phyloP scores from a whole-genome alignment of 2,329 filamentous ascomycete species.

The Botrytis deweyae region DNA sequence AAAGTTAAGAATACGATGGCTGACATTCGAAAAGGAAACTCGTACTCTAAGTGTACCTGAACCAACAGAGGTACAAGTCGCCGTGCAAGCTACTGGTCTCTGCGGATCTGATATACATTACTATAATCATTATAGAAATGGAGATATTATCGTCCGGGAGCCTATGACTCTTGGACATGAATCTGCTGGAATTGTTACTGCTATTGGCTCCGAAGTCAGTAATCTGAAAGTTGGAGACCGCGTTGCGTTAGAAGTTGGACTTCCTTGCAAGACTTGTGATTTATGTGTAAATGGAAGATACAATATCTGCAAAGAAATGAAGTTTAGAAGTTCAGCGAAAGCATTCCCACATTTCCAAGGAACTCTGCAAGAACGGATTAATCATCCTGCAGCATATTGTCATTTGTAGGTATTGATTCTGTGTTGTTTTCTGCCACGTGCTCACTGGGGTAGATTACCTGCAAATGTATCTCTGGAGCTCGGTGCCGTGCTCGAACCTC shows the following conservation, averaged over 20 bases:
- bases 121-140: conserved; percentile 93
- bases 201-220: conserved; percentile 75
- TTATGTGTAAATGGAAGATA: conserved; percentile 88
- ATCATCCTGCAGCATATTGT: conserved; percentile 94
- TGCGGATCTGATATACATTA: conserved; percentile 98
- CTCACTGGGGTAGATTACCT: conserved; percentile 34
- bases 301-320: conserved; percentile 76
- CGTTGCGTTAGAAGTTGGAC: conserved; percentile 90
- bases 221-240: conserved; percentile 79
- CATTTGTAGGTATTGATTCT: conserved; percentile 59
- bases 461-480: conserved; percentile 85
- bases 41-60: conserved; percentile 33
- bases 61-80: conserved; percentile 71
- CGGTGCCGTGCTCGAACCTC: conserved; percentile 85
- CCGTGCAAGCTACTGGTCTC: conserved; percentile 90
- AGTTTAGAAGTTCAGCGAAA: conserved; percentile 41
- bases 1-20: neutral
- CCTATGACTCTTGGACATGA: conserved; percentile 94
- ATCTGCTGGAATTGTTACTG: conserved; percentile 79
- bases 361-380: conserved; percentile 52
- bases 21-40: conserved; percentile 35
- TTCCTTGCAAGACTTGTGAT: conserved; percentile 87
- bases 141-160: conserved; percentile 86
- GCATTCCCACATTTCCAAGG: conserved; percentile 41
- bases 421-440: neutral